A percentile compares a stretch with the other conserved stretches of the same genome.
phyloP scores from a whole-genome alignment of 192 early-diverging fungal species.

The Gamsiella multidivaricata region DNA sequence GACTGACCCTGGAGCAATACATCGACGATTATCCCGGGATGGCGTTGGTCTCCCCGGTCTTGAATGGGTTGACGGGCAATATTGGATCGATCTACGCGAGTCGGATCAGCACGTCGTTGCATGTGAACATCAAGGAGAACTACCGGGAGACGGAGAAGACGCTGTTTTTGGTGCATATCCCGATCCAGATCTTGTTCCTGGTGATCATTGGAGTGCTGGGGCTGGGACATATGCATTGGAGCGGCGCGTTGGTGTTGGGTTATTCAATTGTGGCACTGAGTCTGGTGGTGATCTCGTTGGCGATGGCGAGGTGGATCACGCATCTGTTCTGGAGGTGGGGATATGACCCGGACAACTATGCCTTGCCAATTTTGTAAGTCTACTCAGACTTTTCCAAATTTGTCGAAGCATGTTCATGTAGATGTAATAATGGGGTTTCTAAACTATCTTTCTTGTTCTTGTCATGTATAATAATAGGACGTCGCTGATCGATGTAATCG shows the following conservation, averaged over 20 bases:
- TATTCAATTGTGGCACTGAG: conserved; percentile 18
- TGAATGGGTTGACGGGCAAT: conserved; percentile 78
- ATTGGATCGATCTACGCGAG: conserved; percentile 82
- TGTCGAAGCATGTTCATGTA: background rate
- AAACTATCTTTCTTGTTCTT: conserved; percentile 1
- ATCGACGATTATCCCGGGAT: conserved; percentile 70
- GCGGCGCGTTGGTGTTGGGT: background rate
- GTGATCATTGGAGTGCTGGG: conserved; percentile 16
- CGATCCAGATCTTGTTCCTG: conserved; percentile 73
- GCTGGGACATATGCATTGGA: conserved; percentile 39
- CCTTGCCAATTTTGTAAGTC: conserved; percentile 68
- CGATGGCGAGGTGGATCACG: conserved; percentile 68
- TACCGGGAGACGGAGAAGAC: conserved; percentile 65
- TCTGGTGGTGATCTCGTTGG: conserved; percentile 61
- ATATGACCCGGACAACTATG: conserved; percentile 85
- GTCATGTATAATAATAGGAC: conserved; percentile 62
- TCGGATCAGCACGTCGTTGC: conserved; percentile 77
- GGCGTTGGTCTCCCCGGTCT: conserved; percentile 71
- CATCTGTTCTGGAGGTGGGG: conserved; percentile 70
- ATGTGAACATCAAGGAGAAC: conserved; percentile 57
- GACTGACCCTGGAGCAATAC: conserved; percentile 71
- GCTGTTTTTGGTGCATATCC: conserved; percentile 75
- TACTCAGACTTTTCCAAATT: background rate
- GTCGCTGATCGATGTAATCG: conserved; percentile 76
- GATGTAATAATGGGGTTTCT: background rate